Evolutionary conservation across 495 filamentous ascomycete species (phyloP).

Genomic region (Melanomma pulvis-pyrius): DNA sequence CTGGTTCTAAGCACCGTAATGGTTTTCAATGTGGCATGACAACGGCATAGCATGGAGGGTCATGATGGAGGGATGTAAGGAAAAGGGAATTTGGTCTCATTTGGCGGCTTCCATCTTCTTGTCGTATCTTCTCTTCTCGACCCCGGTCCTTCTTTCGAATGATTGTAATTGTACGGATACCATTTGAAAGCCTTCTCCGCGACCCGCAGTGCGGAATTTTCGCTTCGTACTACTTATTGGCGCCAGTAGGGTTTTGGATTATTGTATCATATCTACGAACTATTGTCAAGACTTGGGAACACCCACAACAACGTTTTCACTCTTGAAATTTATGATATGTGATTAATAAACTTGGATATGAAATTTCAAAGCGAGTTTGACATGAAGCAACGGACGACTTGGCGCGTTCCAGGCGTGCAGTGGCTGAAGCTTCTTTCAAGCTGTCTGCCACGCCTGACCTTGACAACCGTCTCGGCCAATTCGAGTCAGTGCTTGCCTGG

Average conservation of each 20-base stretch:
- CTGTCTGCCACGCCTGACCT: not conserved
- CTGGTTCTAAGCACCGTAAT: constrained; percentile 12
- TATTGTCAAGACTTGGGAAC: not conserved
- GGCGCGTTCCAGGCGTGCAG: not conserved
- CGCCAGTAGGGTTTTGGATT: not conserved
- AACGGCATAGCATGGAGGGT: constrained; percentile 27
- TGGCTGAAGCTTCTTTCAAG: not conserved
- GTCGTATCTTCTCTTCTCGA: not conserved
- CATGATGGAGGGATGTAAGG: constrained; percentile 7
- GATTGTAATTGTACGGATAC: constrained; percentile 34
- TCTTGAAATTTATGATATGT: not conserved
- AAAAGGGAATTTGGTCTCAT: constrained; percentile 12
- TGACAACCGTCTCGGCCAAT: not conserved
- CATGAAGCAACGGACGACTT: not conserved
- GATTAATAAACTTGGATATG: not conserved
- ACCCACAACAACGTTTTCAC: not conserved
- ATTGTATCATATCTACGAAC: constrained; percentile 12
- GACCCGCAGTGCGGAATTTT: constrained; percentile 27
- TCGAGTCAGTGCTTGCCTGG: not conserved
- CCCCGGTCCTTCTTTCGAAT: constrained; percentile 1
- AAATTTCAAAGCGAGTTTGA: not conserved
- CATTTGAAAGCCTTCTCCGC: constrained; percentile 13
- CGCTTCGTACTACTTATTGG: not conserved
- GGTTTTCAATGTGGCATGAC: constrained; percentile 28
- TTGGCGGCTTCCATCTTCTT: constrained; percentile 5